Conservation (phyloP, 345 rosid genomes). For the Camelina laxa region DNA sequence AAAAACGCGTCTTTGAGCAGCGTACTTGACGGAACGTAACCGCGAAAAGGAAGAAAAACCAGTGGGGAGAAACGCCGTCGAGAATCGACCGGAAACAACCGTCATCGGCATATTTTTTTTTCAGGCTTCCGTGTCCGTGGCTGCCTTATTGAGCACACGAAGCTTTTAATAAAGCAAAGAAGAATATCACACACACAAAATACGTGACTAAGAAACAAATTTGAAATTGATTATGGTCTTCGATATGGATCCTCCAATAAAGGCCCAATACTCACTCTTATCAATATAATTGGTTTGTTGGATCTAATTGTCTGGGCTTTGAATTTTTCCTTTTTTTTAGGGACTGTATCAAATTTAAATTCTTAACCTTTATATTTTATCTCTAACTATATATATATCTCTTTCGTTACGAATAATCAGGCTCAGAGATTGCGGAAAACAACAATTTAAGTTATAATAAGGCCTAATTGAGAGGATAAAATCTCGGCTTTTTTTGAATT, state of each 20-base stretch:
- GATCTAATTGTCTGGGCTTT: too few species aligned
- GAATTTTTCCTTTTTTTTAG: background rate
- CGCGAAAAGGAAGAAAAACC: constrained; percentile 35
- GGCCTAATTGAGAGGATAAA: constrained; percentile 19
- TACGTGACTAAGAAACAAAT: constrained; percentile 7
- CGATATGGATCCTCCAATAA: too few species aligned
- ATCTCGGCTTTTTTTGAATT: constrained; percentile 12
- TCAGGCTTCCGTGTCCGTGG: constrained; percentile 18
- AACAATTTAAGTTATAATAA: too few species aligned
- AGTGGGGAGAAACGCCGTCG: constrained; percentile 30
- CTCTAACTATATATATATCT: background rate
- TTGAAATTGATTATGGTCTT: constrained; percentile 3
- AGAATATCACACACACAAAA: constrained; percentile 14
- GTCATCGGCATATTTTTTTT: constrained; percentile 29
- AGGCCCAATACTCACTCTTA: too few species aligned
- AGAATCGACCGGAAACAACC: constrained; percentile 35
- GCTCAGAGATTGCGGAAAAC: constrained; percentile 10
- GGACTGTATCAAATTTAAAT: too few species aligned
- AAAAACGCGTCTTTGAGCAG: constrained; percentile 5
- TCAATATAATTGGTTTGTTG: too few species aligned
- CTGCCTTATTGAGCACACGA: constrained; percentile 38
- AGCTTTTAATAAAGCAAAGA: background rate
- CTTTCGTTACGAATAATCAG: constrained; percentile 20
- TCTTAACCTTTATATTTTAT: too few species aligned
- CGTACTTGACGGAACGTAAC: constrained; percentile 11